Evolutionary conservation across 1,284 basidiomycete genomes (phyloP).

Genomic region (Takashimella koratensis): DNA sequence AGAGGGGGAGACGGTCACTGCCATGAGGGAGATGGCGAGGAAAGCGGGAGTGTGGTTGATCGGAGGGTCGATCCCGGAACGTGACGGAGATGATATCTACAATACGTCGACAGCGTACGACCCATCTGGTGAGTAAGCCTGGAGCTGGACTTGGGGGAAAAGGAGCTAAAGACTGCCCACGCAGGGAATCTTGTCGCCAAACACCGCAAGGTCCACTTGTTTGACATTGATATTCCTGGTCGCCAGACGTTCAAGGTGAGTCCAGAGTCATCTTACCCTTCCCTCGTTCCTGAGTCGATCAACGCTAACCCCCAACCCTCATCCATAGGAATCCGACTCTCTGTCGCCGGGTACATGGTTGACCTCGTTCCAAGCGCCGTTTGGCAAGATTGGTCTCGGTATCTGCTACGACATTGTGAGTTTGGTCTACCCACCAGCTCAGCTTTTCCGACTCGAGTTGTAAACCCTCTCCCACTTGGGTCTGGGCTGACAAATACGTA

Average conservation of each 20-base stretch:
- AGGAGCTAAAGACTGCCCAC: too few species aligned
- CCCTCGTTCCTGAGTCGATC: constrained; percentile 1
- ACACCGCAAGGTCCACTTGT: constrained; percentile 93
- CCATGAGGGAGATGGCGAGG: constrained; percentile 78
- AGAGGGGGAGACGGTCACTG: constrained; percentile 67
- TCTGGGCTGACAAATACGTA: constrained; percentile 8
- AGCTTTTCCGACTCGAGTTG: too few species aligned
- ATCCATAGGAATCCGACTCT: constrained; percentile 83
- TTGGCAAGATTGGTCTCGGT: constrained; percentile 50
- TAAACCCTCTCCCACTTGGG: background rate
- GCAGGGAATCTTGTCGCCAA: constrained; percentile 77
- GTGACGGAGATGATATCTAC: constrained; percentile 65
- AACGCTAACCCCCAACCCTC: background rate
- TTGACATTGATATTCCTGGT: constrained; percentile 97
- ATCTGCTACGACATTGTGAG: constrained; percentile 54
- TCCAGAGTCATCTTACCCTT: constrained; percentile 1
- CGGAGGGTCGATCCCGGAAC: constrained; percentile 91
- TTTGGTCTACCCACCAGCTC: constrained; percentile 3
- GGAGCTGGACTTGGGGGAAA: too few species aligned
- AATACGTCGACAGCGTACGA: constrained; percentile 91
- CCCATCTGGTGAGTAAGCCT: constrained; percentile 64
- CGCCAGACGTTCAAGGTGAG: constrained; percentile 90
- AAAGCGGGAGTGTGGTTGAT: constrained; percentile 82
- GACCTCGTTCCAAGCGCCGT: constrained; percentile 81
- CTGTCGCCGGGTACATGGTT: constrained; percentile 72